Conservation (phyloP, 2,329 filamentous ascomycete species). For the Bimuria novae-zelandiae region DNA sequence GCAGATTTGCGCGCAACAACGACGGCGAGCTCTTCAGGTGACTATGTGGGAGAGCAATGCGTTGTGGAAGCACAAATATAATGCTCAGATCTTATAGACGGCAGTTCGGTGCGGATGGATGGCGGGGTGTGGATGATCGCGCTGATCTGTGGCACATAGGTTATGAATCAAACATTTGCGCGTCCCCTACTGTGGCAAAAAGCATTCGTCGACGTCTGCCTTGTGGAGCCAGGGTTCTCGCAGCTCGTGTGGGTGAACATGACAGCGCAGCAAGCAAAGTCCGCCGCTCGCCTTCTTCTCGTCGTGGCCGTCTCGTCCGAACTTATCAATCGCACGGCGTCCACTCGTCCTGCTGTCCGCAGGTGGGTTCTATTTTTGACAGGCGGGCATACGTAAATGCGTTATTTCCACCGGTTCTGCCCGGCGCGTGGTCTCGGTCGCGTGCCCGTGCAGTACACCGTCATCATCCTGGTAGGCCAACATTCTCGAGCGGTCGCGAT, state of each 20-base stretch:
- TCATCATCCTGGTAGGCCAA: constrained; percentile 21
- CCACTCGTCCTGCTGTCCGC: neutral
- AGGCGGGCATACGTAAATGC: neutral
- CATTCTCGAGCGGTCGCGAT: constrained; percentile 24
- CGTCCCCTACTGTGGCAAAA: constrained; percentile 19
- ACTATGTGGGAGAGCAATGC: neutral
- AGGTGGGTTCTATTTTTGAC: constrained; percentile 8
- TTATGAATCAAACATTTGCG: neutral
- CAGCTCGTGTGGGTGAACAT: neutral
- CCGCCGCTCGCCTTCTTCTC: neutral
- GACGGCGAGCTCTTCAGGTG: neutral
- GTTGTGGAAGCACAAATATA: neutral
- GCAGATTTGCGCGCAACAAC: neutral
- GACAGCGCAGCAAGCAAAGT: constrained; percentile 1
- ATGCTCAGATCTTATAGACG: constrained; percentile 6
- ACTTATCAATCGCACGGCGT: neutral
- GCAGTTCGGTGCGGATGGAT: constrained; percentile 6
- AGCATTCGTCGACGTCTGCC: constrained; percentile 6
- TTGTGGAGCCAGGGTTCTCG: neutral
- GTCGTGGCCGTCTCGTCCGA: neutral
- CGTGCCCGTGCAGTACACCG: constrained; percentile 16
- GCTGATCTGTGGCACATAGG: constrained; percentile 15
- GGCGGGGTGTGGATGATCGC: constrained; percentile 15
- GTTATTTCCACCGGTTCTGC: constrained; percentile 8
- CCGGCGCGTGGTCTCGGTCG: constrained; percentile 14